Evolutionary conservation across 2,329 filamentous ascomycete species (phyloP).

Genomic region (Talaromyces sp.): DNA sequence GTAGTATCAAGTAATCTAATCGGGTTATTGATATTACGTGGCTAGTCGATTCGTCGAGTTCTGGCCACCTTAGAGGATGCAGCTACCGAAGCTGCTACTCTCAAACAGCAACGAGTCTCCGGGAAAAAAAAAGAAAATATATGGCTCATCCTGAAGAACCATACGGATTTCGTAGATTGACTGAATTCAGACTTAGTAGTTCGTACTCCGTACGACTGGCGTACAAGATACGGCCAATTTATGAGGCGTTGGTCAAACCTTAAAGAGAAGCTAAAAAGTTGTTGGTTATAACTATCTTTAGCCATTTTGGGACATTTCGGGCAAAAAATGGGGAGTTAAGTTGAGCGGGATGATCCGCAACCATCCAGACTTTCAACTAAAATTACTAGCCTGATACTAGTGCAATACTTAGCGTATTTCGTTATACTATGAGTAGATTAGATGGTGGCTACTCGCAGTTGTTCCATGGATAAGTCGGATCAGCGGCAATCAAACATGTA

Average conservation of each 20-base stretch:
- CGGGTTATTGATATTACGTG: background rate
- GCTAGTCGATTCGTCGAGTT: background rate
- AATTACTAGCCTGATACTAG: background rate
- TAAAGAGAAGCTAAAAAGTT: background rate
- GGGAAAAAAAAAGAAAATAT: background rate
- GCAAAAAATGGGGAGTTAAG: background rate
- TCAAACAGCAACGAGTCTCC: background rate
- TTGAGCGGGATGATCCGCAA: background rate
- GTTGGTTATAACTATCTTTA: background rate
- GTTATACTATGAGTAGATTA: background rate
- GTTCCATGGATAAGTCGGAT: slow-evolving; percentile 4
- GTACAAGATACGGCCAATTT: background rate
- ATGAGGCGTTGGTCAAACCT: background rate
- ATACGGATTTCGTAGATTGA: background rate
- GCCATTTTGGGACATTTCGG: background rate
- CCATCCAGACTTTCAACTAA: background rate
- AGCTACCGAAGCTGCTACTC: background rate
- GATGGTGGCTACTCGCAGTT: background rate
- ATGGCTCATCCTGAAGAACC: background rate
- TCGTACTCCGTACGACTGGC: background rate
- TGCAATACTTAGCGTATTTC: background rate
- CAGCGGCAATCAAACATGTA: background rate
- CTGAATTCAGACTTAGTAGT: background rate
- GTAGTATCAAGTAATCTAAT: background rate
- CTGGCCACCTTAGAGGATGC: background rate